Evolutionary conservation across 331 rosid genomes (phyloP).

Genomic region (Prunus yedoensis): DNA sequence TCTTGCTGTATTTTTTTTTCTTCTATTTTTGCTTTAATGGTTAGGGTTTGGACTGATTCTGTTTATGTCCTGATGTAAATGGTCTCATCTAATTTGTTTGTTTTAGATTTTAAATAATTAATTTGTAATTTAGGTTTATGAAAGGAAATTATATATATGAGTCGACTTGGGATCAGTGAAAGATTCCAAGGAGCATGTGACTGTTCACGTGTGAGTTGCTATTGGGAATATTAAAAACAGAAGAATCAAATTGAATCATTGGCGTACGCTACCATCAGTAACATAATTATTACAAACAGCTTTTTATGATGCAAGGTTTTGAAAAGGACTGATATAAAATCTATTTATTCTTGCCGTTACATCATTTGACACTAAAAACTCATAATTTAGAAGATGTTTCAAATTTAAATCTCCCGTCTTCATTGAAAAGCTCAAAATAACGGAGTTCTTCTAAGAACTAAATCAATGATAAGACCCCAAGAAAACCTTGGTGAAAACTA

Average conservation of each 20-base stretch:
- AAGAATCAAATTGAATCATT: neutral
- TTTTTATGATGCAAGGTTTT: no score
- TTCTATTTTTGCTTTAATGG: neutral
- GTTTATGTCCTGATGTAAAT: neutral
- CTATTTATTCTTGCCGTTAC: no score
- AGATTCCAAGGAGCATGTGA: slow-evolving; percentile 18
- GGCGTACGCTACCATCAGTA: neutral
- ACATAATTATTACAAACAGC: neutral
- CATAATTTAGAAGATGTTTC: no score
- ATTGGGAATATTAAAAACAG: no score
- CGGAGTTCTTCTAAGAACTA: no score
- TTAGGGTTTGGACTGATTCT: neutral
- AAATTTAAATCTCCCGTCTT: no score
- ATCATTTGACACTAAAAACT: no score
- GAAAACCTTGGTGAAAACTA: no score
- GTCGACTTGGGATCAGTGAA: slow-evolving; percentile 22
- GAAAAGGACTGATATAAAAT: no score
- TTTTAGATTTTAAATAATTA: neutral
- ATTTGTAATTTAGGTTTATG: neutral
- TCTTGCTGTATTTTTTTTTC: no score
- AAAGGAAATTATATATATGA: neutral
- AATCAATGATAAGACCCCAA: no score
- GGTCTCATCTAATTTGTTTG: neutral
- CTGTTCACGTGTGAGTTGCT: slow-evolving; percentile 21
- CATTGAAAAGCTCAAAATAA: accelerated